Evolutionary conservation across 768 basidiomycete species (phyloP).

Genomic region (Chlorophyllum brunneum): DNA sequence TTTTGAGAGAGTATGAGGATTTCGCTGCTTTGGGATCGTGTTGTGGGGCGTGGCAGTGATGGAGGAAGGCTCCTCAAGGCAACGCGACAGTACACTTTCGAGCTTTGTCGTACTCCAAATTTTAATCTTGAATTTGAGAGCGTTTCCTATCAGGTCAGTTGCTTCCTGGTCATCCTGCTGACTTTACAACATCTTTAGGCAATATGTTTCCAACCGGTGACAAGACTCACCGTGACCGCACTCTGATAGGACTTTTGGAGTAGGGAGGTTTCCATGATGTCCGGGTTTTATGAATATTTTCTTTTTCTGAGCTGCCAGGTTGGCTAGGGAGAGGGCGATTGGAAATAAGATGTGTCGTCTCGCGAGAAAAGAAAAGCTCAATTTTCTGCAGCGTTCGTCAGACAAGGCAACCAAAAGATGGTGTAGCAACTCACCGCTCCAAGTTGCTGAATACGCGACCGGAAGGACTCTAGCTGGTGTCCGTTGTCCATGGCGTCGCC

Average conservation of each 20-base stretch:
- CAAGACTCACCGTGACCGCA: constrained; percentile 46
- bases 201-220: not conserved
- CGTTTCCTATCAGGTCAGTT: constrained; percentile 59
- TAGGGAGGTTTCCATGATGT: constrained; percentile 19
- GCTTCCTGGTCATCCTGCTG: constrained; percentile 23
- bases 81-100: constrained; percentile 68
- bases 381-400: constrained; percentile 48
- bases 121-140: constrained; percentile 71
- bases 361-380: constrained; percentile 84
- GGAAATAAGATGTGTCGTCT: constrained; percentile 86
- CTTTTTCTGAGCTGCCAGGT: constrained; percentile 50
- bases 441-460: constrained; percentile 56
- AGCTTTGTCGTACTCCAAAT: constrained; percentile 80
- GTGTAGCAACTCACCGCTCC: constrained; percentile 65
- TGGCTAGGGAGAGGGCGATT: constrained; percentile 38
- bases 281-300: constrained; percentile 42
- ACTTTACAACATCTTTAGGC: constrained; percentile 19
- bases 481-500: constrained; percentile 43
- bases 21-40: constrained; percentile 27
- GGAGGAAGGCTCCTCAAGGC: constrained; percentile 36
- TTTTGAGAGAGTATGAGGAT: constrained; percentile 43
- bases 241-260: constrained; percentile 65
- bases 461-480: constrained; percentile 38
- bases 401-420: constrained; percentile 5
- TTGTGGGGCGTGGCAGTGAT: constrained; percentile 19